These are phyloP conservation scores for Quercus agrifolia DNA, from an alignment of 306 rosid genomes.

Conservation along the genomic window DNA sequence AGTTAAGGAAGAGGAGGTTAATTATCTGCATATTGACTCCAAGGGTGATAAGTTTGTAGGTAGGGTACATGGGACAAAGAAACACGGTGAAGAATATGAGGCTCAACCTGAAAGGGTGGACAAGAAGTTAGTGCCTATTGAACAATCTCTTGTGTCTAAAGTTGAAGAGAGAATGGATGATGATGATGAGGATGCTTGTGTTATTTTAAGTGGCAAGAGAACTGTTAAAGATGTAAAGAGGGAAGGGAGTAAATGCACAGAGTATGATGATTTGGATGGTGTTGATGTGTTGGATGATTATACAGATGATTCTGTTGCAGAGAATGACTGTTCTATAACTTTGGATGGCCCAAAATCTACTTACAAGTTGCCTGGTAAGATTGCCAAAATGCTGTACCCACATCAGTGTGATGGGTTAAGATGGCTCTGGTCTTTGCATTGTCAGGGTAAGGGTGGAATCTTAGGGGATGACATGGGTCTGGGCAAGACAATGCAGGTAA, in stretches of 20 bases:
- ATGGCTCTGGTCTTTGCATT: constrained; percentile 95
- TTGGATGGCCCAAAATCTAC: constrained; percentile 46
- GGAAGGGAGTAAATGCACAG: constrained; percentile 6
- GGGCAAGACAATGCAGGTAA: constrained; percentile 99
- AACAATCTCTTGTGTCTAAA: constrained; percentile 1
- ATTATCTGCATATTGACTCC: not conserved
- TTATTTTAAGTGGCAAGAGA: constrained; percentile 22
- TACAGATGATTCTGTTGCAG: constrained; percentile 19
- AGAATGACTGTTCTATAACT: constrained; percentile 45
- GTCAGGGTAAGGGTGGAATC: constrained; percentile 85
- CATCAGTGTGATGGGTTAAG: constrained; percentile 84
- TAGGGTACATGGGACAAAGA: not conserved
- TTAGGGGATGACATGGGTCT: constrained; percentile 97
- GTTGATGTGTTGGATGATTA: constrained; percentile 34
- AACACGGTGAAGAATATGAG: constrained; percentile 6
- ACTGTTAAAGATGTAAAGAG: constrained; percentile 8
- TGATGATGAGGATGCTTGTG: constrained; percentile 37
- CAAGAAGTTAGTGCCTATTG: constrained; percentile 2
- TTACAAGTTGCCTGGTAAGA: constrained; percentile 56
- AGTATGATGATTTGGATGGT: constrained; percentile 28
- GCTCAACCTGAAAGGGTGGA: constrained; percentile 1
- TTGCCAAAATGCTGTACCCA: constrained; percentile 66
- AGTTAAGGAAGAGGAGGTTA: not conserved
- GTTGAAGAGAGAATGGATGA: constrained; percentile 15
- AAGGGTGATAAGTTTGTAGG: not conserved